Conservation (phyloP, 495 filamentous ascomycete genomes). For the Podospora pseudopauciseta region DNA sequence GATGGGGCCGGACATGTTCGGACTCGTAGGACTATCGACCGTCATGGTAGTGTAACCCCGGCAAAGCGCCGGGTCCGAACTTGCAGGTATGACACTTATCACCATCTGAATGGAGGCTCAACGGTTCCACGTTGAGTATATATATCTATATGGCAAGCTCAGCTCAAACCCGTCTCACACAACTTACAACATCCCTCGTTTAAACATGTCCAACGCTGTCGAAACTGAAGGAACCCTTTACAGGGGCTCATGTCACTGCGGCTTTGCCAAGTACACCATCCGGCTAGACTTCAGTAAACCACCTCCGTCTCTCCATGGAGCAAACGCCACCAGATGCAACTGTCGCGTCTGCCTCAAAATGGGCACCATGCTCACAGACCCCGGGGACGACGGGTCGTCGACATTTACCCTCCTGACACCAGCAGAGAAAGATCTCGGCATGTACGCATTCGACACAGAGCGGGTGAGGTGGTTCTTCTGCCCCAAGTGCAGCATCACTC, state of each 20-base stretch:
- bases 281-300: background rate
- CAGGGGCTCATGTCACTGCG: conserved; percentile 17
- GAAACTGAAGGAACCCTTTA: background rate
- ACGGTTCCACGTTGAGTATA: background rate
- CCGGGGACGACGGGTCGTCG: conserved; percentile 20
- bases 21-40: background rate
- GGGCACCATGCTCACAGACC: conserved; percentile 24
- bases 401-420: conserved; percentile 24
- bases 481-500: conserved; percentile 7
- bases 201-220: background rate
- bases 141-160: background rate
- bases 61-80: background rate
- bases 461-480: conserved; percentile 6
- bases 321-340: conserved; percentile 19
- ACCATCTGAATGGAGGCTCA: background rate
- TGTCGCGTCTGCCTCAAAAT: conserved; percentile 26
- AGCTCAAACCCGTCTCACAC: background rate
- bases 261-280: conserved; percentile 25
- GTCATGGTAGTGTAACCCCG: background rate
- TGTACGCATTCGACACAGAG: conserved; percentile 5
- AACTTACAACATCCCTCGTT: background rate
- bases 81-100: background rate
- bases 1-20: background rate
- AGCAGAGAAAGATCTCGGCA: background rate
- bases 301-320: background rate